phyloP scores from a whole-genome alignment of 179 eudicot species.

The Spergularia azorica region DNA sequence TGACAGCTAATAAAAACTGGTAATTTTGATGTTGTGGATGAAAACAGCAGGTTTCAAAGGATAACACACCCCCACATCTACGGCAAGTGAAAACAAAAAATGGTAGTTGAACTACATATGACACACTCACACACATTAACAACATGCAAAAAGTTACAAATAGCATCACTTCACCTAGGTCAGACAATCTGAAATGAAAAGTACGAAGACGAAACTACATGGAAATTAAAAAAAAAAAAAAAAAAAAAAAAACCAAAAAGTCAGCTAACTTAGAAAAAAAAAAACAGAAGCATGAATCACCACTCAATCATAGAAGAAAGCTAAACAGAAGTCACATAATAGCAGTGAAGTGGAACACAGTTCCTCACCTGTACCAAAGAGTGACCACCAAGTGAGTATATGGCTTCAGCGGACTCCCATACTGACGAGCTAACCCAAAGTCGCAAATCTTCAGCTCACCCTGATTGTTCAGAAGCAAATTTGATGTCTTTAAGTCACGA shows the following conservation, averaged over 20 bases:
- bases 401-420: constrained; percentile 98
- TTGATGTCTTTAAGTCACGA: constrained; percentile 96
- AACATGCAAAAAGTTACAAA: not conserved
- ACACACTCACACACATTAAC: not conserved
- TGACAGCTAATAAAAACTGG: not conserved
- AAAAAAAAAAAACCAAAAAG: too few relatives aligned
- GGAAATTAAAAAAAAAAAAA: too few relatives aligned
- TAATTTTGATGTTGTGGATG: not conserved
- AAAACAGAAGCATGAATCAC: not conserved
- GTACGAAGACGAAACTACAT: not conserved
- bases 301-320: not conserved
- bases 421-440: constrained; percentile 98
- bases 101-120: not conserved
- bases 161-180: not conserved
- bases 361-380: constrained; percentile 96
- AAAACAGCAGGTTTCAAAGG: constrained; percentile 1
- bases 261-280: constrained; percentile 1
- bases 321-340: not conserved
- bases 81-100: not conserved
- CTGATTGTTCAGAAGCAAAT: constrained; percentile 86
- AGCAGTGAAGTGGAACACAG: constrained; percentile 16
- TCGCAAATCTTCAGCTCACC: constrained; percentile 99
- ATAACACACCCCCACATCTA: constrained; percentile 2
- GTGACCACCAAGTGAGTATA: constrained; percentile 99
- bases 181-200: not conserved